Conservation (phyloP, 306 rosid species). For the Sicyos edulis region DNA sequence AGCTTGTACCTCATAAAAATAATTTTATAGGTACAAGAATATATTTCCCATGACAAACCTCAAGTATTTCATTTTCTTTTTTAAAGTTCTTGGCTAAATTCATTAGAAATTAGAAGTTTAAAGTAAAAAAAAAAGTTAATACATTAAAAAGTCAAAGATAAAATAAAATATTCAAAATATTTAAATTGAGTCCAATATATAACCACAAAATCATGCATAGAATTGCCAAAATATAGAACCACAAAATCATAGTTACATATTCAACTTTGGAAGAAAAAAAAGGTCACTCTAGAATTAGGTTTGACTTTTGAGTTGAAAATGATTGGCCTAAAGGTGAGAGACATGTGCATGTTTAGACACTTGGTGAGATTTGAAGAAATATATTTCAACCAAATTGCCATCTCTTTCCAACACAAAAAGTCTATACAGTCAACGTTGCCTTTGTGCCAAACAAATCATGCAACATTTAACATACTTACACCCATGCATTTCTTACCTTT, state of each 20-base stretch:
- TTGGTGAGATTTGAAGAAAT: slow-evolving; percentile 9
- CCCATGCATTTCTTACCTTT: background rate
- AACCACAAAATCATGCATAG: background rate
- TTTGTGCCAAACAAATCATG: slow-evolving; percentile 6
- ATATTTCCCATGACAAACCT: background rate
- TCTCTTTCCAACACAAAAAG: background rate
- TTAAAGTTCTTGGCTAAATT: background rate
- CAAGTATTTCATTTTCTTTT: background rate
- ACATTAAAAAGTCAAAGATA: background rate
- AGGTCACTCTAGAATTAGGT: background rate
- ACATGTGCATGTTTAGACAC: background rate
- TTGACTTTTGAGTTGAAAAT: slow-evolving; percentile 5
- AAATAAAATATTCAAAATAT: background rate
- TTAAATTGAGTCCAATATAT: background rate
- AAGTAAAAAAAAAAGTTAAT: background rate
- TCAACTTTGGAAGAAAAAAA: background rate
- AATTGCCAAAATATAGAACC: background rate
- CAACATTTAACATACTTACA: background rate
- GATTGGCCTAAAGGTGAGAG: slow-evolving; percentile 16
- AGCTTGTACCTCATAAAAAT: background rate
- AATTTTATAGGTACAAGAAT: background rate
- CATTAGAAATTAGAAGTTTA: background rate
- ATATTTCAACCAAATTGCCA: background rate
- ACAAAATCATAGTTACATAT: background rate
- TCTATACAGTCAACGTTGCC: background rate